Evolutionary conservation across 2,329 filamentous ascomycete species (phyloP), one percentile per base, ranked within the genome.

Genomic region (Cladosporium halotolerans): DNA sequence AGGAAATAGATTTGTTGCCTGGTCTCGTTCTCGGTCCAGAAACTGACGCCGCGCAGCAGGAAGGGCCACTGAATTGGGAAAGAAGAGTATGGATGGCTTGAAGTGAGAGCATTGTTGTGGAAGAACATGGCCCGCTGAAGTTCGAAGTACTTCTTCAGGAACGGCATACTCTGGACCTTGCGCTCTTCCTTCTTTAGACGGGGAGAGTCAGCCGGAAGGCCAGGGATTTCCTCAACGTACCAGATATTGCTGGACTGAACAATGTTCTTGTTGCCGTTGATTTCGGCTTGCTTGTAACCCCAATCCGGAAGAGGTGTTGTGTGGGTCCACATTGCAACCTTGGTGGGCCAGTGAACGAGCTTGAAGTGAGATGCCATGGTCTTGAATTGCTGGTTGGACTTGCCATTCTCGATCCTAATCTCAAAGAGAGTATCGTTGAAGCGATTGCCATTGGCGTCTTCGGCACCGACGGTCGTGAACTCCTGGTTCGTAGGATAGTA

Each of bases 281-380:
- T 96, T 70, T 99, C 93, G 66, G 95, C 92, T 72, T 99, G 93
- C 71, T 95, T 93, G 76, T 88, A 92, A 23, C 81, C 93, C 93
- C 93, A 99, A 3, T 99, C 93, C 4, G 93, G 93, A n/a, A 99
- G 82, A 46, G 93, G 89, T 55, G 84, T 93, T 34, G 87, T 87
- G 71, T 97, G 92, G 28, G 93, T 99, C 93, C 93, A 99, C 92
- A 99, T 95, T 60, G 93, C 92, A 47, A 99, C 93, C 71, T 95
- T 95, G 70, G 89, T 95, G 7, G 92, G 90, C 66, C 88, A 83
- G 72, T 99, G 93, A 63, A 99, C 82, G 56, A 99, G 80, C 75
- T 96, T 97, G 81, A 99, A 96, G 73, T 96, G 88, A 57, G 89
- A 86, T 9, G 92, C 85, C 68, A 96, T 81, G 57, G 87, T 92